Percentiles rank a stretch among this genome's conserved stretches.
These are phyloP conservation scores for Scalesia atractyloides DNA, from an alignment of 129 eudicot genomes.

Conservation along the genomic window DNA sequence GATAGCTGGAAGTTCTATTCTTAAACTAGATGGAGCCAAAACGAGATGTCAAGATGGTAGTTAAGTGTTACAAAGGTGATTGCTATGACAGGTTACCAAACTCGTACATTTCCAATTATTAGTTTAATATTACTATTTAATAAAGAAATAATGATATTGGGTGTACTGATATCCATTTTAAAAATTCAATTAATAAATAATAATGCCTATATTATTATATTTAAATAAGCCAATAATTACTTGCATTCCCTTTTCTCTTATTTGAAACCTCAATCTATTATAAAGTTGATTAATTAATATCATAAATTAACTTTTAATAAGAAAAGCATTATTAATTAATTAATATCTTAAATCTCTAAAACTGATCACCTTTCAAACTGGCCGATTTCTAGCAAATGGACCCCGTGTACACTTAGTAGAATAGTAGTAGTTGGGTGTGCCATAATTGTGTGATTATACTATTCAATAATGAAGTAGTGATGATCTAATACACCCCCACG, in stretches of 20 bases:
- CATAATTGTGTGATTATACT: conserved; percentile 18
- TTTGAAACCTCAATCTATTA: conserved; percentile 6
- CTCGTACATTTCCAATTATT: too few relatives aligned
- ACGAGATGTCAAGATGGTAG: too few relatives aligned
- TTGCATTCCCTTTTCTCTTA: background rate
- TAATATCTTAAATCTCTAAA: conserved; percentile 20
- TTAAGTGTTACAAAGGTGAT: too few relatives aligned
- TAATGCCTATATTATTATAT: background rate
- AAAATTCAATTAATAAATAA: too few relatives aligned
- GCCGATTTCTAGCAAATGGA: conserved; percentile 13
- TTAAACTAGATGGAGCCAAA: too few relatives aligned
- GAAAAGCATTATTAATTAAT: conserved; percentile 3
- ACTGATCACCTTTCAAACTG: conserved; percentile 28
- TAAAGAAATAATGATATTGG: too few relatives aligned
- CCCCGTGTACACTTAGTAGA: conserved; percentile 29
- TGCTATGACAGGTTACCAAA: too few relatives aligned
- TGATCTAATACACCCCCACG: conserved; percentile 23
- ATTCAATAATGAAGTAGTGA: conserved; percentile 32
- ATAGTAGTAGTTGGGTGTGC: conserved; percentile 16
- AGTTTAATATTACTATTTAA: background rate
- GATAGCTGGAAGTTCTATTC: too few relatives aligned
- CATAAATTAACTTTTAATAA: background rate
- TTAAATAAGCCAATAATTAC: conserved; percentile 7
- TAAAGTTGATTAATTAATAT: background rate
- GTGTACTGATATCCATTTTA: too few relatives aligned